These are phyloP conservation scores for Penicillium steckii DNA, from an alignment of 495 filamentous ascomycete species.

Conservation along the genomic window DNA sequence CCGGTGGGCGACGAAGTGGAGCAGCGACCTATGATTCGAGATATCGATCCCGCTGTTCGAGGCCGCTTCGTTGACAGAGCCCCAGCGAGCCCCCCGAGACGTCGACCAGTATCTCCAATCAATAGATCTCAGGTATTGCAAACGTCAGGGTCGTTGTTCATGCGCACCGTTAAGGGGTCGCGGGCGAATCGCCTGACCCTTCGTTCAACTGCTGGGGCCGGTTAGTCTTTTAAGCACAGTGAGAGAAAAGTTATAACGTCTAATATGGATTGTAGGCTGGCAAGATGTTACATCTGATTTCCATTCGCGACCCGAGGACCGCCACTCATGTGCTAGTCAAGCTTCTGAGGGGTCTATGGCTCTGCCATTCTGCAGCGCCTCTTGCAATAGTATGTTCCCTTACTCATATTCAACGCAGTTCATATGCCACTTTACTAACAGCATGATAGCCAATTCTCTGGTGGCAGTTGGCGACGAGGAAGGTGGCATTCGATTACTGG, in stretches of 20 bases:
- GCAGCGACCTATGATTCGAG: slow-evolving; percentile 27
- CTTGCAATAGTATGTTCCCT: slow-evolving; percentile 68
- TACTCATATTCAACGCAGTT: too few relatives aligned
- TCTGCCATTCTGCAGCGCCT: slow-evolving; percentile 77
- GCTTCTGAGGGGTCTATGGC: slow-evolving; percentile 51
- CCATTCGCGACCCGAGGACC: slow-evolving; percentile 64
- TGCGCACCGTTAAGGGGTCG: slow-evolving; percentile 40
- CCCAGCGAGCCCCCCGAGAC: slow-evolving; percentile 18
- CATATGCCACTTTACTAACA: slow-evolving; percentile 8
- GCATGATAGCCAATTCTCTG: slow-evolving; percentile 64
- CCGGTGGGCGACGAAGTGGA: slow-evolving; percentile 34
- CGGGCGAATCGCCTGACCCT: slow-evolving; percentile 35
- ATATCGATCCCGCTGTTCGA: slow-evolving; percentile 27
- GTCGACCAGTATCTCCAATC: slow-evolving; percentile 34
- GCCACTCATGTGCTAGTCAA: slow-evolving; percentile 56
- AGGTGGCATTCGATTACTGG: slow-evolving; percentile 75
- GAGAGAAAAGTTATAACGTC: background rate
- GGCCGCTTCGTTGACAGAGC: slow-evolving; percentile 13
- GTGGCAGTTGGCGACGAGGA: slow-evolving; percentile 91
- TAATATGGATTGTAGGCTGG: slow-evolving; percentile 54
- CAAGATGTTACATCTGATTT: slow-evolving; percentile 72
- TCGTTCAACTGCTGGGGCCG: slow-evolving; percentile 42
- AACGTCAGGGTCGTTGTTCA: slow-evolving; percentile 38
- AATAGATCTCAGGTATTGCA: slow-evolving; percentile 43
- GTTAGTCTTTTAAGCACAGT: slow-evolving; percentile 23